phyloP scores from a whole-genome alignment of 352 stramenopile genomes.

The Aphanomyces astaci region DNA sequence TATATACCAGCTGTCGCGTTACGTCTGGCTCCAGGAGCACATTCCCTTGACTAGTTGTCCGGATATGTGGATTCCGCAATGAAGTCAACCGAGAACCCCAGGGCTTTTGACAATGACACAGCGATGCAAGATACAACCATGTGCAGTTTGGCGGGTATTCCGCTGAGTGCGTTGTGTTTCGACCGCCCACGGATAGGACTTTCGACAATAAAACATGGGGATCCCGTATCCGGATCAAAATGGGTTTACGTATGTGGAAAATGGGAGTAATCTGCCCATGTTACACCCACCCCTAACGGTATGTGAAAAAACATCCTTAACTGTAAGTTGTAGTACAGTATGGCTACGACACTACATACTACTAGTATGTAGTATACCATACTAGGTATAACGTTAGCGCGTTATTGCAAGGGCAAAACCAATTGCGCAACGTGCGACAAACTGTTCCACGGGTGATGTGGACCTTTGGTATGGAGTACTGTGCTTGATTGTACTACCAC shows the following conservation, averaged over 20 bases:
- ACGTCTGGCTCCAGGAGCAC: not conserved
- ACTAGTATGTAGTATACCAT: no score
- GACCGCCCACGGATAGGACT: not conserved
- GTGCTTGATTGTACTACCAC: no score
- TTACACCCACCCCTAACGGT: not conserved
- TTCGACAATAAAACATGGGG: not conserved
- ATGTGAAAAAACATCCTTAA: not conserved
- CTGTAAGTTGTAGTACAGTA: no score
- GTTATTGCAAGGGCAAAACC: no score
- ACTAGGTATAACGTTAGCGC: no score
- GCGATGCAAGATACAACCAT: no score
- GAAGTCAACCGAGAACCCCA: not conserved
- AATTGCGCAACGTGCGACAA: no score
- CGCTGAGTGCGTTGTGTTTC: not conserved
- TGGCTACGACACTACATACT: no score
- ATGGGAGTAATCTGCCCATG: not conserved
- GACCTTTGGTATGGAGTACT: no score
- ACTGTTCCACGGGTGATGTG: no score
- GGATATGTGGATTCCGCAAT: not conserved
- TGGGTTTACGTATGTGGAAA: not conserved
- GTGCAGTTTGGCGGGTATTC: not conserved
- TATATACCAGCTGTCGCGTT: not conserved
- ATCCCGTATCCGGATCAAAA: not conserved
- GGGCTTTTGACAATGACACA: no score
- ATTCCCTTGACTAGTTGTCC: not conserved